phyloP scores from a whole-genome alignment of 805 yeast species.

The Monosporozyma aerobia region DNA sequence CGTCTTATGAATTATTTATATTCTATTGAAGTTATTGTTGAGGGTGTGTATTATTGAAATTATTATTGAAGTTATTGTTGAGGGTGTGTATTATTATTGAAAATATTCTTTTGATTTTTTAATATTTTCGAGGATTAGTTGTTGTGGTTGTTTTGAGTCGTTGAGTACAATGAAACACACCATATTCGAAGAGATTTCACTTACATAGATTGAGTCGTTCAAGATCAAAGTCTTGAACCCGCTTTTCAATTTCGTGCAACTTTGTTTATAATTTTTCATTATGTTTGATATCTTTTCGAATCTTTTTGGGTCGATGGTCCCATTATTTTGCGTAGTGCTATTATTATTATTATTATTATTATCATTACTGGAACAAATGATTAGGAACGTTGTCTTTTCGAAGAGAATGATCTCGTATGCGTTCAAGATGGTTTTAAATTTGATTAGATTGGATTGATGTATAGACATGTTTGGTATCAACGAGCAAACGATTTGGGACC shows the following conservation, averaged over 20 bases:
- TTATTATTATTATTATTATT: constrained; percentile 18
- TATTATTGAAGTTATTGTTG: too few relatives aligned
- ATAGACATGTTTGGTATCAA: constrained; percentile 83
- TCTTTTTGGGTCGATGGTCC: constrained; percentile 63
- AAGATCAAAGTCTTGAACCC: constrained; percentile 71
- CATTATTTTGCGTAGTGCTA: constrained; percentile 18
- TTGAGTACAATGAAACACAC: constrained; percentile 54
- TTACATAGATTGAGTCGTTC: constrained; percentile 46
- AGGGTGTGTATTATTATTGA: constrained; percentile 16
- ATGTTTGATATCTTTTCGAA: constrained; percentile 91
- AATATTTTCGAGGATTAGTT: constrained; percentile 45
- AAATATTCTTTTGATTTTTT: constrained; percentile 49
- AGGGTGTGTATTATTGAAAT: too few relatives aligned
- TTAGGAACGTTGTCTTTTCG: constrained; percentile 83
- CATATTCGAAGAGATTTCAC: constrained; percentile 50
- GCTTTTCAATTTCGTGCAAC: constrained; percentile 77
- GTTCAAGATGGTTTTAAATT: constrained; percentile 61
- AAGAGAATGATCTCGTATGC: constrained; percentile 88
- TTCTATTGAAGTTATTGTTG: too few relatives aligned
- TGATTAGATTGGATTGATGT: constrained; percentile 66
- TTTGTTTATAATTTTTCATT: constrained; percentile 88
- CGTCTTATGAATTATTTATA: too few relatives aligned
- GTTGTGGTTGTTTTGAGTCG: constrained; percentile 28
- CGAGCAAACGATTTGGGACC: constrained; percentile 94
- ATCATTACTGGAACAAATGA: constrained; percentile 37